Conservation (phyloP, 768 basidiomycete genomes). For the Tylopilus plumbeoviolaceoides region DNA sequence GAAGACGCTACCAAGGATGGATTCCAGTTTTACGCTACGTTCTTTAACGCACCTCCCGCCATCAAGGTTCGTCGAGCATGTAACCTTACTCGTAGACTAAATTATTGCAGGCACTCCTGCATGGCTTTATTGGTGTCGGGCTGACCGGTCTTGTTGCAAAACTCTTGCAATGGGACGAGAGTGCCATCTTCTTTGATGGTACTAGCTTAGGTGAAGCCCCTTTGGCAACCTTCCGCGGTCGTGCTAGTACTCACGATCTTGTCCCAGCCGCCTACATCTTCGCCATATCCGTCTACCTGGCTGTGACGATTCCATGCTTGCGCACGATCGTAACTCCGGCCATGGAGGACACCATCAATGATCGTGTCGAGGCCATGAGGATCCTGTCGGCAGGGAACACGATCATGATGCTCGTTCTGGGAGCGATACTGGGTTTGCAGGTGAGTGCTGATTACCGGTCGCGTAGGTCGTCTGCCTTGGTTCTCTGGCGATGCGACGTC, state of each 20-base stretch:
- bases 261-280: conserved; percentile 68
- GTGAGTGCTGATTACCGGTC: conserved; percentile 38
- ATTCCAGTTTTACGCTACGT: conserved; percentile 87
- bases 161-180: conserved; percentile 84
- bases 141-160: conserved; percentile 73
- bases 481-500: not conserved
- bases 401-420: conserved; percentile 68
- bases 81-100: not conserved
- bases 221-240: not conserved
- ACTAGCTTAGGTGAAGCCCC: conserved; percentile 67
- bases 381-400: conserved; percentile 85
- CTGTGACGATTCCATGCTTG: conserved; percentile 75
- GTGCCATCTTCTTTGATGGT: conserved; percentile 94
- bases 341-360: conserved; percentile 52
- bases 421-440: conserved; percentile 66
- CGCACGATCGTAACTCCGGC: conserved; percentile 68
- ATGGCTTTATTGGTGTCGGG: conserved; percentile 79
- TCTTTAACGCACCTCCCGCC: conserved; percentile 88
- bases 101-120: conserved; percentile 66
- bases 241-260: conserved; percentile 11
- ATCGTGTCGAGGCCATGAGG: conserved; percentile 74
- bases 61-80: conserved; percentile 64
- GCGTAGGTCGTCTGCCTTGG: not conserved
- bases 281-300: conserved; percentile 72
- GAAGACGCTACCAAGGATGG: conserved; percentile 69